Evolutionary conservation across 2,329 filamentous ascomycete species (phyloP).

Genomic region (Penicillium sumatraense): DNA sequence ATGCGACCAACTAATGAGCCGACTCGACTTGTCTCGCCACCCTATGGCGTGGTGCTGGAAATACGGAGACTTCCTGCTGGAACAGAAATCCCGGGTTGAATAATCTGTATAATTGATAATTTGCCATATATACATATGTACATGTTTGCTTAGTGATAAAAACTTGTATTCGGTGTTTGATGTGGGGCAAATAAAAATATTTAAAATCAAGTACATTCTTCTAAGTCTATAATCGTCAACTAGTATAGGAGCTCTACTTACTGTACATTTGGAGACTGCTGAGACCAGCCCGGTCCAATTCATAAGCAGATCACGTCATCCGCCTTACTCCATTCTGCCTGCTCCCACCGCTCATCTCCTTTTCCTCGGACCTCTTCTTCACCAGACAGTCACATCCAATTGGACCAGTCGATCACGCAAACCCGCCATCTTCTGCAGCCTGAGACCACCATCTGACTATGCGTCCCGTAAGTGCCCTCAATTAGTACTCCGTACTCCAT

Average conservation of each 20-base stretch:
- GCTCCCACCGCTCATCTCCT: conserved; percentile 18
- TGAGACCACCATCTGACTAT: conserved; percentile 18
- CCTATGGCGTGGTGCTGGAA: neutral
- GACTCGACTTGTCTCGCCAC: neutral
- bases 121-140: neutral
- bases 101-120: conserved; percentile 3
- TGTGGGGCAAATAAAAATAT: too few relatives aligned
- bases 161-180: too few relatives aligned
- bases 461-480: conserved; percentile 21
- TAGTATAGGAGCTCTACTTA: neutral
- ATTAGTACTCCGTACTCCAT: neutral
- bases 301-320: conserved; percentile 44
- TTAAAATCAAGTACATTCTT: too few relatives aligned
- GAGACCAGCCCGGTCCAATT: conserved; percentile 29
- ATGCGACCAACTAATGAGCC: neutral
- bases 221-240: neutral
- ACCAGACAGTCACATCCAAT: conserved; percentile 8
- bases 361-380: conserved; percentile 21
- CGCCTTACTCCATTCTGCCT: conserved; percentile 16
- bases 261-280: too few relatives aligned
- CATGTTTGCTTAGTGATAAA: too few relatives aligned
- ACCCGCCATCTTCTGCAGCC: neutral
- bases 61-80: neutral
- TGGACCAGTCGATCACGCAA: conserved; percentile 12
- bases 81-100: neutral